Conservation (phyloP, 257 asterid genomes). For the Mitragyna speciosa region DNA sequence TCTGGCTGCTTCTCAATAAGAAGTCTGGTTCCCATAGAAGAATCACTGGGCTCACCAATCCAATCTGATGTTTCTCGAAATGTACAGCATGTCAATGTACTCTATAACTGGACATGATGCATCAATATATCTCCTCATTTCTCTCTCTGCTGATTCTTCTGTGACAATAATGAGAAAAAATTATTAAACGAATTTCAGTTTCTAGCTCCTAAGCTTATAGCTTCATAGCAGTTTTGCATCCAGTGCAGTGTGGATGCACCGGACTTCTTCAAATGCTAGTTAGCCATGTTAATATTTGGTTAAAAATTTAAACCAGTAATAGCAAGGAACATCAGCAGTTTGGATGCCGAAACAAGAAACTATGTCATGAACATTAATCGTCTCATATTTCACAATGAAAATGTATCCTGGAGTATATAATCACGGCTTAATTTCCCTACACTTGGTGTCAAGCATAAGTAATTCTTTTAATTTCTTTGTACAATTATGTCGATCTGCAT, state of each 20-base stretch:
- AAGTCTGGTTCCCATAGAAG: background rate
- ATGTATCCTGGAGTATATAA: background rate
- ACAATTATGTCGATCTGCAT: background rate
- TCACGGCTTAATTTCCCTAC: too few relatives aligned
- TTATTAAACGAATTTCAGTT: background rate
- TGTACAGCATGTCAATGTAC: conserved; percentile 71
- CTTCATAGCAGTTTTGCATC: background rate
- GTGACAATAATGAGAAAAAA: conserved; percentile 18
- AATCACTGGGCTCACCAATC: conserved; percentile 62
- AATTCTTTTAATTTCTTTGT: too few relatives aligned
- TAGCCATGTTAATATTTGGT: background rate
- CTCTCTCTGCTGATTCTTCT: conserved; percentile 76
- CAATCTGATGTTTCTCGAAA: conserved; percentile 61
- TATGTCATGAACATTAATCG: background rate
- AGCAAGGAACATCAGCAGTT: background rate
- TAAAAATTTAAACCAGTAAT: too few relatives aligned
- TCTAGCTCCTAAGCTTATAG: background rate
- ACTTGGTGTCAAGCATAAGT: background rate
- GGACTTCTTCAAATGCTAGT: background rate
- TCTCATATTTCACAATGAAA: background rate
- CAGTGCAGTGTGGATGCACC: background rate
- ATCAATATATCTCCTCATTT: conserved; percentile 74
- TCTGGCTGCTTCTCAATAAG: conserved; percentile 4
- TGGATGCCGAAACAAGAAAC: background rate
- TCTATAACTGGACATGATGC: conserved; percentile 76